These are phyloP conservation scores for Simplicillium aogashimaense DNA, from an alignment of 2,329 filamentous ascomycete species.

Conservation along the genomic window DNA sequence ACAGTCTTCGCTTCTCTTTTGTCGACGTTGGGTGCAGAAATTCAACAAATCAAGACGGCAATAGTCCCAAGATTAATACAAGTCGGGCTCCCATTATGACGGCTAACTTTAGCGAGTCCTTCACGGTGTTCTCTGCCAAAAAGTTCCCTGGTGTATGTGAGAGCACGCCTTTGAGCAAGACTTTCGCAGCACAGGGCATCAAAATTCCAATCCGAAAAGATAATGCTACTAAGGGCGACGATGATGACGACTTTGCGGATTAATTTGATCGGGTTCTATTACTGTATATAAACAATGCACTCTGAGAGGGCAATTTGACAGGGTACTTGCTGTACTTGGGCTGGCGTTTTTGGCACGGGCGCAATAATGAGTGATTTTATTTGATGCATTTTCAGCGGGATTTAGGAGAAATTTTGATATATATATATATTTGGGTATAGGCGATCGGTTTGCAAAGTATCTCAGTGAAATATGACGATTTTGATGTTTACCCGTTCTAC, in stretches of 20 bases:
- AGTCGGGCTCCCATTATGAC: slow-evolving; percentile 75
- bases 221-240: slow-evolving; percentile 42
- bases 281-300: no score
- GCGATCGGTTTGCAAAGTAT: no score
- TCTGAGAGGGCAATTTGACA: no score
- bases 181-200: slow-evolving; percentile 86
- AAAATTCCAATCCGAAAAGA: slow-evolving; percentile 96
- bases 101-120: slow-evolving; percentile 75
- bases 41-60: slow-evolving; percentile 26
- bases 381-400: no score
- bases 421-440: no score
- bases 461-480: no score
- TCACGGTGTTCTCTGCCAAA: slow-evolving; percentile 93
- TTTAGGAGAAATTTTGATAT: no score
- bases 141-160: slow-evolving; percentile 98
- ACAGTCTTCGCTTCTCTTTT: slow-evolving; percentile 61
- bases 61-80: slow-evolving; percentile 49
- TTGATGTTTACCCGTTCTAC: no score
- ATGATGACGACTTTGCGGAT: slow-evolving; percentile 28
- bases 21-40: slow-evolving; percentile 63
- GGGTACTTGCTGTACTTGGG: no score
- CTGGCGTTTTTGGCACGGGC: no score
- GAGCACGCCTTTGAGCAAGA: slow-evolving; percentile 82
- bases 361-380: no score
- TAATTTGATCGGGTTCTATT: not conserved